Conservation (phyloP, 192 early-diverging fungal genomes). For the Entomortierella beljakovae region DNA sequence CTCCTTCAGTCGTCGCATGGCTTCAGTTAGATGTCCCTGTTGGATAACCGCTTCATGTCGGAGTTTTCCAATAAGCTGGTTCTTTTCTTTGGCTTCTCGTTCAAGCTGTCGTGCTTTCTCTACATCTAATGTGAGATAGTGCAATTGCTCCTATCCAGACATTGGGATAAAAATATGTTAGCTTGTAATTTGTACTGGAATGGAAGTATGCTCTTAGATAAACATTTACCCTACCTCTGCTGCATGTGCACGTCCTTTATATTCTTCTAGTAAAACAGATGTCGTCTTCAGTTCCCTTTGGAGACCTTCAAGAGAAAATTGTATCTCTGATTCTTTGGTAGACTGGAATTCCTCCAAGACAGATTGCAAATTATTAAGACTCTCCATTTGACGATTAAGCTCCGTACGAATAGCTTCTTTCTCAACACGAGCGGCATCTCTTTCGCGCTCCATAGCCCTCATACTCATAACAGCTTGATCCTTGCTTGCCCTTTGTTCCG, state of each 20-base stretch:
- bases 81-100: constrained; percentile 77
- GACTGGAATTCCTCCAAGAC: constrained; percentile 92
- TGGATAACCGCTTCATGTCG: constrained; percentile 85
- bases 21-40: constrained; percentile 92
- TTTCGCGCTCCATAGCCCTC: constrained; percentile 65
- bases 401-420: constrained; percentile 60
- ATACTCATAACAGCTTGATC: constrained; percentile 63
- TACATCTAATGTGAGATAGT: constrained; percentile 63
- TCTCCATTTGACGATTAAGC: constrained; percentile 66
- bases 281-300: constrained; percentile 58
- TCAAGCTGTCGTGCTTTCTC: constrained; percentile 66
- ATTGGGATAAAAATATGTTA: too few species aligned
- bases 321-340: constrained; percentile 69
- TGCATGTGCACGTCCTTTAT: constrained; percentile 59
- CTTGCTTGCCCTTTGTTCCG: constrained; percentile 68
- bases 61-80: constrained; percentile 79
- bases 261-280: constrained; percentile 64
- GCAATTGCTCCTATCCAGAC: constrained; percentile 61
- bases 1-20: constrained; percentile 88
- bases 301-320: constrained; percentile 68
- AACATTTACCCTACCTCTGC: constrained; percentile 64
- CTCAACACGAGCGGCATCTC: constrained; percentile 57
- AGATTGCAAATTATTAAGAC: constrained; percentile 82
- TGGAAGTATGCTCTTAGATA: too few species aligned
- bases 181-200: too few species aligned